A percentile compares a stretch with the other conserved stretches of the same genome.
Conservation (phyloP, 768 basidiomycete genomes). For the Tylopilus balloui region DNA sequence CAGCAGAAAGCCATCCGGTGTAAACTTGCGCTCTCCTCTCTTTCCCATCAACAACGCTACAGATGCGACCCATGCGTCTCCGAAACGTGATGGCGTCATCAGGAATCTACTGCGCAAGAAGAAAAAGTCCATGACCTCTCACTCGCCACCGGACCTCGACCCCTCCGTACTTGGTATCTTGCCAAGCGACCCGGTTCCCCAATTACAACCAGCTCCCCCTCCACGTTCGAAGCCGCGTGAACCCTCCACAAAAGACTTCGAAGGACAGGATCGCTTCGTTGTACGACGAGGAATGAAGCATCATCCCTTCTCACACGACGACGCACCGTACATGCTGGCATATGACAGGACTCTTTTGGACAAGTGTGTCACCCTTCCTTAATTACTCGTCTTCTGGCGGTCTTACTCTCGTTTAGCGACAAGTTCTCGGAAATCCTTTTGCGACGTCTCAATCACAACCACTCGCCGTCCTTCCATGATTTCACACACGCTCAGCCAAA, state of each 20-base stretch:
- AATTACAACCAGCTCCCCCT: neutral
- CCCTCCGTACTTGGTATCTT: slow-evolving; percentile 1
- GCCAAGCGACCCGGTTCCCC: neutral
- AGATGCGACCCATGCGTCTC: slow-evolving; percentile 6
- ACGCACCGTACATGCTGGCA: slow-evolving; percentile 62
- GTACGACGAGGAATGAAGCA: slow-evolving; percentile 39
- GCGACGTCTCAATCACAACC: slow-evolving; percentile 48
- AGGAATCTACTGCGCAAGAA: slow-evolving; percentile 19
- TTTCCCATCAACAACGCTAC: slow-evolving; percentile 2
- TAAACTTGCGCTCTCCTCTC: slow-evolving; percentile 14
- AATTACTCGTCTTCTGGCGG: slow-evolving; percentile 1
- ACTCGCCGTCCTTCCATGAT: slow-evolving; percentile 58
- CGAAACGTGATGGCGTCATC: slow-evolving; percentile 23
- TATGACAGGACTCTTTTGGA: slow-evolving; percentile 55
- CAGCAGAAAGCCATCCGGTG: slow-evolving; percentile 7
- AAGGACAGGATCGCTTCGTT: slow-evolving; percentile 22
- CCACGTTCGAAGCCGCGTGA: slow-evolving; percentile 2
- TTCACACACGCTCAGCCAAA: slow-evolving; percentile 46
- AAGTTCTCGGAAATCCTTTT: slow-evolving; percentile 50
- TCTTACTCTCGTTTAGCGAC: slow-evolving; percentile 44
- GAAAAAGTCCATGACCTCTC: slow-evolving; percentile 17
- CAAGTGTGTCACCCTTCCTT: slow-evolving; percentile 41
- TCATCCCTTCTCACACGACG: slow-evolving; percentile 47
- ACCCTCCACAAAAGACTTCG: slow-evolving; percentile 20
- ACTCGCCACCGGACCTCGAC: slow-evolving; percentile 6